phyloP scores from a whole-genome alignment of 768 basidiomycete species.

The Lenzites betulinus region DNA sequence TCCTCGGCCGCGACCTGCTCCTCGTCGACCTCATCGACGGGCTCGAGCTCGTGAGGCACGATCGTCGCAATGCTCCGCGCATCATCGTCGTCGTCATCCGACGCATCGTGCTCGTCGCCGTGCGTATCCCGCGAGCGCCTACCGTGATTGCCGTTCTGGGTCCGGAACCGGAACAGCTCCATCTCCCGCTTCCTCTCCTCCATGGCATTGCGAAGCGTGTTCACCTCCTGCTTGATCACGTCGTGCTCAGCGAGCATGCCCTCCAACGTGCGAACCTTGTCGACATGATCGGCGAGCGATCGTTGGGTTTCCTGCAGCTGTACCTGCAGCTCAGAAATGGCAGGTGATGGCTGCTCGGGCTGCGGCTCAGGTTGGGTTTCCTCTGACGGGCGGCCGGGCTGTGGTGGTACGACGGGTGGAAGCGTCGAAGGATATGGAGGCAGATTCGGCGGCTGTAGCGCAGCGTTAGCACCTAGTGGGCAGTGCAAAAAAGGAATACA shows the following conservation, averaged over 20 bases:
- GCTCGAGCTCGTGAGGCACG: conserved; percentile 66
- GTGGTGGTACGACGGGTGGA: conserved; percentile 55
- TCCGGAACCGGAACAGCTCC: conserved; percentile 37
- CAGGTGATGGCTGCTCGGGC: conserved; percentile 33
- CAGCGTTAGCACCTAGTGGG: neutral
- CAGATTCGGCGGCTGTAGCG: conserved; percentile 54
- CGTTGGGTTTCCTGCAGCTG: conserved; percentile 86
- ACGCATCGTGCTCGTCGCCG: conserved; percentile 20
- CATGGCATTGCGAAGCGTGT: conserved; percentile 68
- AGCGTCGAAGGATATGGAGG: conserved; percentile 65
- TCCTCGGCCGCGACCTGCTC: conserved; percentile 46
- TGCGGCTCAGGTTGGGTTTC: conserved; percentile 25
- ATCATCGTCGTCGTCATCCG: conserved; percentile 50
- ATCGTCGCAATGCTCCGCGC: conserved; percentile 72
- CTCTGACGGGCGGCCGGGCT: conserved; percentile 23
- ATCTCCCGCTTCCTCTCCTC: conserved; percentile 61
- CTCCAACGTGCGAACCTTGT: conserved; percentile 84
- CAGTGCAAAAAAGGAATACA: conserved; percentile 18
- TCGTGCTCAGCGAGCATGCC: conserved; percentile 84
- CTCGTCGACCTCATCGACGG: conserved; percentile 77
- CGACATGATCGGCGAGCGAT: conserved; percentile 74
- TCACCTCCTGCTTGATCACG: conserved; percentile 75
- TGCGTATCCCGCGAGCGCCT: conserved; percentile 24
- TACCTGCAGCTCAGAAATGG: conserved; percentile 68
- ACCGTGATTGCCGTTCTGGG: conserved; percentile 8